Conservation (phyloP, 2,329 filamentous ascomycete genomes). For the Zymoseptoria crescenta region DNA sequence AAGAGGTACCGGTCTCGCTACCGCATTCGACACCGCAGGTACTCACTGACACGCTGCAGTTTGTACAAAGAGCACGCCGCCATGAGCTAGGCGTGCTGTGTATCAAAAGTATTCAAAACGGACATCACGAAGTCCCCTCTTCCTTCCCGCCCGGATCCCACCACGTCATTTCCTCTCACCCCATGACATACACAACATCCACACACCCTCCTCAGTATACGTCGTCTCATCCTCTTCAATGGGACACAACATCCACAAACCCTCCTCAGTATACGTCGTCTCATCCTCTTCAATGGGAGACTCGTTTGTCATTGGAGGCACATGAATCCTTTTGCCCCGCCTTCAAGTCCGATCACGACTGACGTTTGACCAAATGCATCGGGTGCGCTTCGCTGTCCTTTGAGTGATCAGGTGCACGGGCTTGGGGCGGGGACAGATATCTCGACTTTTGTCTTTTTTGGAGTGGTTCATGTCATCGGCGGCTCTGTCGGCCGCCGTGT, state of each 20-base stretch:
- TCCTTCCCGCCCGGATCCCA: background rate
- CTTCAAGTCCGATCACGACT: slow-evolving; percentile 1
- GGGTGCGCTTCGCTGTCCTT: slow-evolving; percentile 8
- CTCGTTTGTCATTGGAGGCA: slow-evolving; percentile 31
- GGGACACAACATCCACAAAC: slow-evolving; percentile 4
- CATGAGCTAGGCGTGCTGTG: background rate
- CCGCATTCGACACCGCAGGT: background rate
- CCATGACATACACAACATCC: background rate
- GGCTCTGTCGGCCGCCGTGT: background rate
- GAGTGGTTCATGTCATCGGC: background rate
- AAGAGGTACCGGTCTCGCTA: background rate
- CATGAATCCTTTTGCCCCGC: slow-evolving; percentile 10
- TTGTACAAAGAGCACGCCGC: background rate
- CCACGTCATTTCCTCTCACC: background rate
- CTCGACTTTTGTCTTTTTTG: background rate
- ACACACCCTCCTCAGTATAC: slow-evolving; percentile 27
- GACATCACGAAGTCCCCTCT: background rate
- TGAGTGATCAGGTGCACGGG: slow-evolving; percentile 6
- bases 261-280: slow-evolving; percentile 31
- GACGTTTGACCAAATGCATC: slow-evolving; percentile 19
- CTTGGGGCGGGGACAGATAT: slow-evolving; percentile 11
- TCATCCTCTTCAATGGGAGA: slow-evolving; percentile 22
- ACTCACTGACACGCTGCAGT: background rate
- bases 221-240: slow-evolving; percentile 24
- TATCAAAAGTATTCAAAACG: background rate